A percentile compares a stretch with the other conserved stretches of the same genome.
Conservation (phyloP, 2,329 filamentous ascomycete species). For the Aaosphaeria arxii region DNA sequence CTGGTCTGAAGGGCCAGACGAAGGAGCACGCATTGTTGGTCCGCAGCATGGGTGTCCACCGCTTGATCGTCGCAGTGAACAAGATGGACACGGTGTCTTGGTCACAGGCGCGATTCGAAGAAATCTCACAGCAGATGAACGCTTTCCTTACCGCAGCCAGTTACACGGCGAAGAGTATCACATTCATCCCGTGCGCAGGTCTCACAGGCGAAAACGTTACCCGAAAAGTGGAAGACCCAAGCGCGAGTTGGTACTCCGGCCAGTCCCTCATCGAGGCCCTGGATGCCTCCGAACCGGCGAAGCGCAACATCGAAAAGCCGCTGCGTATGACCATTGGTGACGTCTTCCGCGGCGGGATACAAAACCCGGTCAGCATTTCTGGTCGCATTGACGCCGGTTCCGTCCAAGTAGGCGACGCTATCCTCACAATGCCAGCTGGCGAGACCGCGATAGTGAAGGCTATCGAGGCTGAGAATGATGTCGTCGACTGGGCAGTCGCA, state of each 20-base stretch:
- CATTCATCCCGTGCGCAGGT: conserved; percentile 87
- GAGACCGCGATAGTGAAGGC: conserved; percentile 80
- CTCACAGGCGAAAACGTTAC: conserved; percentile 85
- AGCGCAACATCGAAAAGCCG: conserved; percentile 71
- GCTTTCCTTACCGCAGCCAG: conserved; percentile 80
- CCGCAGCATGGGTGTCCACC: conserved; percentile 84
- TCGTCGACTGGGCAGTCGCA: conserved; percentile 84
- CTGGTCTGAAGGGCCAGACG: conserved; percentile 88
- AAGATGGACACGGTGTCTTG: conserved; percentile 88
- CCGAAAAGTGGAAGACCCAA: conserved; percentile 51
- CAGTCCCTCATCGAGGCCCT: conserved; percentile 78
- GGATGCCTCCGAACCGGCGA: conserved; percentile 73
- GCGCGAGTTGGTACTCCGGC: conserved; percentile 73
- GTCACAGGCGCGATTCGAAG: conserved; percentile 77
- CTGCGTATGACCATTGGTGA: conserved; percentile 85
- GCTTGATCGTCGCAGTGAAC: conserved; percentile 87
- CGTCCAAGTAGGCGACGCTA: conserved; percentile 76
- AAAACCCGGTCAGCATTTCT: conserved; percentile 79
- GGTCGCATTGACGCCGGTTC: conserved; percentile 83
- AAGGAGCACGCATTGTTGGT: conserved; percentile 88
- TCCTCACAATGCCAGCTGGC: conserved; percentile 76
- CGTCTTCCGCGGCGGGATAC: conserved; percentile 75
- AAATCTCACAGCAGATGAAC: conserved; percentile 79
- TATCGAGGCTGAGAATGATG: conserved; percentile 70
- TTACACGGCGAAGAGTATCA: conserved; percentile 77